Base-by-base conservation (phyloP, 495 filamentous ascomycete genomes). In the Podospora pseudoanserina region DNA sequence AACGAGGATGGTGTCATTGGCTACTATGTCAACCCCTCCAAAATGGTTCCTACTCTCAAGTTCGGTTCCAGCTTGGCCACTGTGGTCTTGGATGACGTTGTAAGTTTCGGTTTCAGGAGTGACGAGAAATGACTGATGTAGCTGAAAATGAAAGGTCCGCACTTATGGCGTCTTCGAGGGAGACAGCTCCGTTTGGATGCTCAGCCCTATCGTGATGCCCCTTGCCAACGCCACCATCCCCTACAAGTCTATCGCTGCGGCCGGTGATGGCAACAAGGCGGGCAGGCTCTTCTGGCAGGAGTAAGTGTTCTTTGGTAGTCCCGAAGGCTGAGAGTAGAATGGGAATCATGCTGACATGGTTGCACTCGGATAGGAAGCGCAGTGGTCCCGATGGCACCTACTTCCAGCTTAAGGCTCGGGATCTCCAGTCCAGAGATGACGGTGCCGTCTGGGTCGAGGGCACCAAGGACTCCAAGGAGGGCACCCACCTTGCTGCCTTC, bases 211-310 rank as follows among this genome's bases (percentile, higher is more conserved):
- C 15, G 55, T 57, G 55, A 57, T 57, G 55, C 55, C 55, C 18
- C 55, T 57, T 7, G 55, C 16, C 16, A 57, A 57, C 55, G 55
- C 55, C 16, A 57, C 18, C 5, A 57, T 57, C 20, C 55, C 55
- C 5, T 57, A 57, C 55, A 23, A 23, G 55, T 57, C 55, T 7
- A 57, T 57, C 55, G 55, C 55, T 5, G 55, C 55, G 0, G 20
- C 55, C 20, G 18, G 55, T 16, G 55, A 57, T 23, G 55, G 55
- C 15, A 23, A 57, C 55, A 57, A 57, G 55, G 20, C 16, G 5
- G 55, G 55, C 1, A 57, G 20, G 55, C 55, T 57, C 18, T 57
- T 57, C 55, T 57, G 55, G 55, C 55, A 57, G 55, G 55, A 57
- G 16, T 39, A 39, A 39, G 11, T 39, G 6, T 5, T 39, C 34